Evolutionary conservation across 2,329 filamentous ascomycete genomes (phyloP).

Genomic region (Ophiostoma australiae): DNA sequence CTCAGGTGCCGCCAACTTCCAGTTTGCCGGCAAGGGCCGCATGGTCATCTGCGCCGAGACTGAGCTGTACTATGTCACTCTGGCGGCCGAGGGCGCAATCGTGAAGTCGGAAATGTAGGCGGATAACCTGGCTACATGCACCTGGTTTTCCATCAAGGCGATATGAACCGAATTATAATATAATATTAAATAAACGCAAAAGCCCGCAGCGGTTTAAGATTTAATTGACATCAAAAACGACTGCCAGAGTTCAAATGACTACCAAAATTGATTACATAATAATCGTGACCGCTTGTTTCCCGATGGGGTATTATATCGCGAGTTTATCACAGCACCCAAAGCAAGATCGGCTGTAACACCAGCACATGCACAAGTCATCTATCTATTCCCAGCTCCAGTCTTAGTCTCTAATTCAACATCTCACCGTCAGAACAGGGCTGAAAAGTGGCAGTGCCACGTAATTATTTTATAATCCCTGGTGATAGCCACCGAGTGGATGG

Average conservation of each 20-base stretch:
- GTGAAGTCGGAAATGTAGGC: slow-evolving; percentile 22
- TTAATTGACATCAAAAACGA: no score
- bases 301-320: not conserved
- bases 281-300: not conserved
- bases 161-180: not conserved
- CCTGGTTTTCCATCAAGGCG: not conserved
- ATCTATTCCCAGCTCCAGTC: not conserved
- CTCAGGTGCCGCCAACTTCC: slow-evolving; percentile 45
- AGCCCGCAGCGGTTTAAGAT: no score
- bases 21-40: slow-evolving; percentile 42
- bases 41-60: slow-evolving; percentile 43
- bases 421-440: not conserved
- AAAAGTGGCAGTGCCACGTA: not conserved
- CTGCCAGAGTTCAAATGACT: no score
- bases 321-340: not conserved
- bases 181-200: not conserved
- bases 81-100: slow-evolving; percentile 31
- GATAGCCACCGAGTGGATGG: not conserved
- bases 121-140: not conserved
- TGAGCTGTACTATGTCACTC: slow-evolving; percentile 38
- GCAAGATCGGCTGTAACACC: not conserved
- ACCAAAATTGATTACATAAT: not conserved
- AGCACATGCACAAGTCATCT: not conserved
- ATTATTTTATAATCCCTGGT: not conserved
- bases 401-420: not conserved